Base-by-base conservation (phyloP, 2,329 filamentous ascomycete genomes). In the Ilyonectria mors-panacis region DNA sequence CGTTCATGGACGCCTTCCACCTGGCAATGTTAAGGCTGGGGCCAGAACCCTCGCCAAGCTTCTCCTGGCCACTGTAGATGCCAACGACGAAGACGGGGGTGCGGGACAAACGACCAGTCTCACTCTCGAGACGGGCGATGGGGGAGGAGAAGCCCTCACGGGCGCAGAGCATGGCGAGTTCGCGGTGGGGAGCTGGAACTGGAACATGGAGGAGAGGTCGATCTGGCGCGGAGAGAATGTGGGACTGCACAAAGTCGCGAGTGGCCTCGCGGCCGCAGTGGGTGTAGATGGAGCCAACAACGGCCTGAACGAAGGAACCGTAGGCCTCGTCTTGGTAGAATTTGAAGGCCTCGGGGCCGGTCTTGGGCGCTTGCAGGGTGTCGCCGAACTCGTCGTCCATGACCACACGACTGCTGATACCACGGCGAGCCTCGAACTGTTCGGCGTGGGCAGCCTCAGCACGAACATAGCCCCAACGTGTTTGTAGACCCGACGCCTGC, bases 31-130 rank as follows among this genome's bases (percentile, higher is more conserved):
- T 87, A 63, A 98, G 84, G 80, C 89, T 95, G 55, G 92, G 85
- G 26, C 93, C 96, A 21, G 91, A 87, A n/a, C 91, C 96, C 84
- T 99, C 95, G 63, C 95, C 96, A 47, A 99, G 86, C 87, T 96
- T 95, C 79, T 99, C 95, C 67, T 87, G 86, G 58, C 95, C 96
- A 73, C 93, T 97, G 84, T 93, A 99, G 68, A 99, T 95, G 65
- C 95, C 96, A 15, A 99, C 95, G 33, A 98, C 91, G 77, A 92
- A 98, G 17, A 99, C 96, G 17, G 96, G 95, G 66, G 93, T 93
- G 79, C 93, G 89, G 76, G 93, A 96, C 73, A 88, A 81, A 65
- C 96, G 90, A 79, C 96, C 96, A 4, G 96, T 98, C 85, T 99
- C 96, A 75, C 91, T 94, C 74, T 97, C 88, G 60, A 99, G 88